Base-by-base conservation (phyloP, 257 asterid species). In the Lantana camara region DNA sequence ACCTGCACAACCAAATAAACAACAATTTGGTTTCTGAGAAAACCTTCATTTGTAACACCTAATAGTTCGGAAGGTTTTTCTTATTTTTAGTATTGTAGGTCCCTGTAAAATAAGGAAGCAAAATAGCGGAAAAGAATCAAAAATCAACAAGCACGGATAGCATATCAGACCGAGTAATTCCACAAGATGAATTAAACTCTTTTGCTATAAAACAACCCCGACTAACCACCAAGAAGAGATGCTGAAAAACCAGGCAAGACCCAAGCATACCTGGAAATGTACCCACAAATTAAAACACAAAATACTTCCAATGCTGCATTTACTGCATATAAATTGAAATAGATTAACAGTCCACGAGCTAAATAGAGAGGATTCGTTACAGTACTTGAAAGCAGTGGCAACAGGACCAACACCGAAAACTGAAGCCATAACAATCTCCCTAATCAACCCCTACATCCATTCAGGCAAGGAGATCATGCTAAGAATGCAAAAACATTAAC, bases 181-280 rank as follows among this genome's bases (percentile, higher is more conserved):
- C 2, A 27, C 57, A 30, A 35, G 13, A 23, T 13, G n/a, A n/a
- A 62, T 47, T 34, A 4, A 10, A 32, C n/a, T 21, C n/a, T 2
- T 15, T 41, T 48, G 22, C 20, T 21, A n/a, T 49, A 45, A 66
- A 57, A 37, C 52, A 41, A 56, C 24, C 55, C 30, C 44, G 30
- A 74, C 80, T 73, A 29, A 78, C 87, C 82, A 8, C 82, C 82
- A 38, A 81, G 79, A 69, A 81, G 82, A 35, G 75, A 74, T 54
- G 77, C 70, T 7, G 82, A 75, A 68, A 81, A 81, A 62, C 82
- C 79, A 58, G 87, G 79, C 67, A 77, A 67, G 40, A 78, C 74
- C 46, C 62, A 75, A 74, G 84, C 81, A 70, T 80, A 80, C 73
- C 83, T 77, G 70, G 35, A 60, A 58, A 71, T 41, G 55, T n/a